These are phyloP conservation scores for Sporothrix dimorphospora DNA, from an alignment of 2,329 filamentous ascomycete genomes.

Conservation along the genomic window DNA sequence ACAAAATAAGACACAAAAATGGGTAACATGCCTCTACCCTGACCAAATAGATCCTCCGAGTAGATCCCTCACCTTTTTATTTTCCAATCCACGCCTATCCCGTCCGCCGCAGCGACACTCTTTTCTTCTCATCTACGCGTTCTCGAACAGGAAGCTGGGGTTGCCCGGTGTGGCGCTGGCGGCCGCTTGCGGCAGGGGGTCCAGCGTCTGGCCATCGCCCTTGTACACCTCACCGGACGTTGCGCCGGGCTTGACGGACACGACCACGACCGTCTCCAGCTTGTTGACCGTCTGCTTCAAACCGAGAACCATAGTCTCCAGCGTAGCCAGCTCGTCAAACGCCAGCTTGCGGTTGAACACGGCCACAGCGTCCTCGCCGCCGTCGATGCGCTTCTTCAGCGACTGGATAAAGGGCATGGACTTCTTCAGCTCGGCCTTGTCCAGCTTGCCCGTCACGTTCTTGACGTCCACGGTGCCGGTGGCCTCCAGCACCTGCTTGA, in stretches of 20 bases:
- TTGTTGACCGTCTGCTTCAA: conserved; percentile 57
- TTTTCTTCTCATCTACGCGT: conserved; percentile 11
- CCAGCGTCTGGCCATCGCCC: conserved; percentile 54
- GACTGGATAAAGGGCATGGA: conserved; percentile 95
- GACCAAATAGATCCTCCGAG: background rate
- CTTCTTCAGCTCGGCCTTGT: conserved; percentile 91
- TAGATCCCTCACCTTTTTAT: background rate
- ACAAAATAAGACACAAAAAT: background rate
- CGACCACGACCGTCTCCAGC: conserved; percentile 62
- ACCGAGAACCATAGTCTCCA: conserved; percentile 71
- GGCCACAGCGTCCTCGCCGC: conserved; percentile 64
- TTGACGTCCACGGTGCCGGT: conserved; percentile 66
- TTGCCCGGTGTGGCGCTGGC: conserved; percentile 77
- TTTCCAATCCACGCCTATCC: background rate
- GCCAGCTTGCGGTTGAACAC: conserved; percentile 83
- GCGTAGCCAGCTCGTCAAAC: conserved; percentile 81
- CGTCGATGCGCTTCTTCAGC: conserved; percentile 80
- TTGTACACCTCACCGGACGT: conserved; percentile 64
- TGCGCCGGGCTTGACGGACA: conserved; percentile 70
- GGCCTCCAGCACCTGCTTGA: conserved; percentile 56
- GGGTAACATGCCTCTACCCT: conserved; percentile 16
- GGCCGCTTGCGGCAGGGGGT: conserved; percentile 61
- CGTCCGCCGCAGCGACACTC: background rate
- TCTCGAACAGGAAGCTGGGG: conserved; percentile 37
- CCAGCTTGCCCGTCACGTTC: conserved; percentile 74